Evolutionary conservation across 345 rosid species (phyloP).

Genomic region (Gossypium bickii): DNA sequence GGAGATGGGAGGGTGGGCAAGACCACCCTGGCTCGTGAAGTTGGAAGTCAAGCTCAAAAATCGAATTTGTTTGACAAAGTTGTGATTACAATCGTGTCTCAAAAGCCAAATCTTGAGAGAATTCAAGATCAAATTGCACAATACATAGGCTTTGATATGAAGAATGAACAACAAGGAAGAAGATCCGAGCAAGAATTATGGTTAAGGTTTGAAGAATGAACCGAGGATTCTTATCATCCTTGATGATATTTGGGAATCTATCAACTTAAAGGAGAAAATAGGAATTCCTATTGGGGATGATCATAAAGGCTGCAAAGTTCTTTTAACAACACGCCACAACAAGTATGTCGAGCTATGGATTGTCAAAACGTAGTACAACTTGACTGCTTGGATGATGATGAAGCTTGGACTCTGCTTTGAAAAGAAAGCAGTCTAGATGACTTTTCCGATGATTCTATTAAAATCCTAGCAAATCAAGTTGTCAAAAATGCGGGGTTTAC

Average conservation of each 20-base stretch:
- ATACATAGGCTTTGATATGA: not conserved
- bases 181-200: not conserved
- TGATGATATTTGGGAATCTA: not conserved
- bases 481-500: not conserved
- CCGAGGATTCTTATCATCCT: not conserved
- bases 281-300: not conserved
- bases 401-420: not conserved
- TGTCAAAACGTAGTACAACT: not conserved
- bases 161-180: not conserved
- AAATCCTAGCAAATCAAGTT: not conserved
- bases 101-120: not conserved
- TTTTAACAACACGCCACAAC: not conserved
- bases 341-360: not conserved
- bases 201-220: not conserved
- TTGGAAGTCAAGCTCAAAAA: not conserved
- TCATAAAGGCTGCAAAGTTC: not conserved
- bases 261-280: not conserved
- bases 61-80: not conserved
- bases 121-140: slow-evolving; percentile 4
- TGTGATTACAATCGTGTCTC: not conserved
- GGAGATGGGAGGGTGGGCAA: not conserved
- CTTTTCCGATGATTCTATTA: not conserved
- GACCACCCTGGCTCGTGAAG: not conserved
- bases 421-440: not conserved
- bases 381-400: not conserved